phyloP scores from a whole-genome alignment of 2,329 filamentous ascomycete species.

The Penicillium hordei region DNA sequence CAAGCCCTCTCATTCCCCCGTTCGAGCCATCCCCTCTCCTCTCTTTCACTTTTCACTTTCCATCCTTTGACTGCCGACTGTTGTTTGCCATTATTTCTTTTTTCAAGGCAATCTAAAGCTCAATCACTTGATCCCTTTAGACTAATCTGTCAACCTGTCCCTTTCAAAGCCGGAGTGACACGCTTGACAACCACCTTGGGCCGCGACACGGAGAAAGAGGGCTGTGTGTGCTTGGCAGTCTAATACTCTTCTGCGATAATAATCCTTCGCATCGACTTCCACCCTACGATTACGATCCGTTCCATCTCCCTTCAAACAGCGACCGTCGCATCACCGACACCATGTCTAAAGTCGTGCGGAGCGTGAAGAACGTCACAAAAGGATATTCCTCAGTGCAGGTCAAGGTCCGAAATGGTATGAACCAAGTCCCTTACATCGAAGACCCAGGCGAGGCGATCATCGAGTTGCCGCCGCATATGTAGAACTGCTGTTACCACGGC shows the following conservation, averaged over 20 bases:
- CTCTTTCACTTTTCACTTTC: slow-evolving; percentile 11
- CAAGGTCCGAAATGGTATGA: slow-evolving; percentile 93
- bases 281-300: slow-evolving; percentile 4
- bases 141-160: slow-evolving; percentile 14
- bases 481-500: slow-evolving; percentile 1
- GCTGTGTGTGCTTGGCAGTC: slow-evolving; percentile 26
- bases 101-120: neutral
- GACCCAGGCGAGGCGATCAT: neutral
- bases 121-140: slow-evolving; percentile 1
- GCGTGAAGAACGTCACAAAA: slow-evolving; percentile 99
- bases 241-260: slow-evolving; percentile 9
- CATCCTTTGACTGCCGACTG: slow-evolving; percentile 7
- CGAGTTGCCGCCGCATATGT: neutral
- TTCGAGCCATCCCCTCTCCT: slow-evolving; percentile 27
- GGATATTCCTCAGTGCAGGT: slow-evolving; percentile 95
- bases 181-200: slow-evolving; percentile 16
- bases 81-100: neutral
- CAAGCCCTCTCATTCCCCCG: slow-evolving; percentile 23
- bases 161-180: slow-evolving; percentile 6
- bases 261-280: slow-evolving; percentile 12
- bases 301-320: slow-evolving; percentile 4
- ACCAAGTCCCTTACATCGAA: neutral
- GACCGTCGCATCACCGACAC: slow-evolving; percentile 22
- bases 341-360: slow-evolving; percentile 97
- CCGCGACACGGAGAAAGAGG: slow-evolving; percentile 20